phyloP scores from a whole-genome alignment of 2,329 filamentous ascomycete species.

The Verticillium tricorpus region DNA sequence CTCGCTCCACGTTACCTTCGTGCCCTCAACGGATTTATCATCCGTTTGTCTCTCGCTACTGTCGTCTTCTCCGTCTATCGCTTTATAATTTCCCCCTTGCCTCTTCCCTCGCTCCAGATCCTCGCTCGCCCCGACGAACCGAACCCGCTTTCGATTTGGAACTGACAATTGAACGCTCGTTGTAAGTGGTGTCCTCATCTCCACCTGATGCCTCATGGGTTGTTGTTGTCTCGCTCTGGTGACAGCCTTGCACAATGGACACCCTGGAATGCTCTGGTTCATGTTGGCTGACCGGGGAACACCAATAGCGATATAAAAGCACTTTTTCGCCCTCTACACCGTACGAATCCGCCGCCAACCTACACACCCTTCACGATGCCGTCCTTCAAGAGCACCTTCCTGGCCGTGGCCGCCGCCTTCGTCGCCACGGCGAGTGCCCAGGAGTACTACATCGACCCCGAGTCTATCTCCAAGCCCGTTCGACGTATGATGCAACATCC shows the following conservation, averaged over 20 bases:
- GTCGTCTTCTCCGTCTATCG: background rate
- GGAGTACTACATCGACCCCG: slow-evolving; percentile 58
- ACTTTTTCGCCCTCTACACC: background rate
- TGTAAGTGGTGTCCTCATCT: background rate
- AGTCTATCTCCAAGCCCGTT: slow-evolving; percentile 45
- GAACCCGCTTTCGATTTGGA: background rate
- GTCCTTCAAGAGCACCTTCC: slow-evolving; percentile 46
- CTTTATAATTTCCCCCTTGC: background rate
- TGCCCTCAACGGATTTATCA: background rate
- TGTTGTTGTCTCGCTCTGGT: background rate
- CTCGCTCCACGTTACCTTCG: background rate
- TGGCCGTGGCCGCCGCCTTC: slow-evolving; percentile 52
- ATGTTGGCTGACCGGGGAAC: slow-evolving; percentile 10
- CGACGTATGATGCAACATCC: slow-evolving; percentile 40
- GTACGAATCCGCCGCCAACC: no score
- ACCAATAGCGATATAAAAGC: slow-evolving; percentile 1
- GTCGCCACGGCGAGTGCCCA: slow-evolving; percentile 40
- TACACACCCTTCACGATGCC: slow-evolving; percentile 37
- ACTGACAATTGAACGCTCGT: background rate
- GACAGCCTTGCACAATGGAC: background rate
- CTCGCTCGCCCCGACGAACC: background rate
- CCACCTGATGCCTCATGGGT: background rate
- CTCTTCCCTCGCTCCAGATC: background rate
- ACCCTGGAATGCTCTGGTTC: slow-evolving; percentile 9
- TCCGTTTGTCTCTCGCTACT: slow-evolving; percentile 7